These are phyloP conservation scores for Hericium erinaceus DNA, from an alignment of 768 basidiomycete species.

Conservation along the genomic window DNA sequence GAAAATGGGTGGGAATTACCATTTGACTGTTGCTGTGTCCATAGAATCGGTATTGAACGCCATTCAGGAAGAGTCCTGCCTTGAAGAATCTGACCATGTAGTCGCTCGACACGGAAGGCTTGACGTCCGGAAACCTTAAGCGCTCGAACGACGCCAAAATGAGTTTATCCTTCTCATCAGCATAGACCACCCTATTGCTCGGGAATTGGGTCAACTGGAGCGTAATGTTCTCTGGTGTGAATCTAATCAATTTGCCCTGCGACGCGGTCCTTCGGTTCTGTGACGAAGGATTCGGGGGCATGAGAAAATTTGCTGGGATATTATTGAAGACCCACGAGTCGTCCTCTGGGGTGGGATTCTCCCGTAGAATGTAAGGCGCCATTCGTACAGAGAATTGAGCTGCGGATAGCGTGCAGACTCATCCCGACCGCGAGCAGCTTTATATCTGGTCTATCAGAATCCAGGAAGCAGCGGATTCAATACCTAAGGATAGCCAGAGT, in stretches of 20 bases:
- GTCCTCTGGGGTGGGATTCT: slow-evolving; percentile 22
- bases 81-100: slow-evolving; percentile 50
- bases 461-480: neutral
- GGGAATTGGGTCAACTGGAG: slow-evolving; percentile 41
- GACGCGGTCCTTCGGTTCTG: neutral
- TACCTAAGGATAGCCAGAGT: too few species aligned
- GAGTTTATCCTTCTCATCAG: slow-evolving; percentile 49
- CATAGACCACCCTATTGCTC: slow-evolving; percentile 48
- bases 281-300: neutral
- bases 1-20: slow-evolving; percentile 22
- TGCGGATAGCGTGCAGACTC: neutral
- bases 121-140: slow-evolving; percentile 46
- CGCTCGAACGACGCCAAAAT: slow-evolving; percentile 43
- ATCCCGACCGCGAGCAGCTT: neutral
- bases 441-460: neutral
- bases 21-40: slow-evolving; percentile 66
- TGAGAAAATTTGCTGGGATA: slow-evolving; percentile 21
- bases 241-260: slow-evolving; percentile 31
- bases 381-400: neutral
- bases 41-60: slow-evolving; percentile 56
- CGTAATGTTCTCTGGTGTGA: slow-evolving; percentile 40
- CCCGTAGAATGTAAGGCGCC: neutral
- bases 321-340: slow-evolving; percentile 41
- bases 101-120: slow-evolving; percentile 38
- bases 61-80: slow-evolving; percentile 47